Evolutionary conservation across 371 early-diverging fungal genomes (phyloP), one percentile per base, ranked within the genome.

Genomic region (Entomophthora muscae): DNA sequence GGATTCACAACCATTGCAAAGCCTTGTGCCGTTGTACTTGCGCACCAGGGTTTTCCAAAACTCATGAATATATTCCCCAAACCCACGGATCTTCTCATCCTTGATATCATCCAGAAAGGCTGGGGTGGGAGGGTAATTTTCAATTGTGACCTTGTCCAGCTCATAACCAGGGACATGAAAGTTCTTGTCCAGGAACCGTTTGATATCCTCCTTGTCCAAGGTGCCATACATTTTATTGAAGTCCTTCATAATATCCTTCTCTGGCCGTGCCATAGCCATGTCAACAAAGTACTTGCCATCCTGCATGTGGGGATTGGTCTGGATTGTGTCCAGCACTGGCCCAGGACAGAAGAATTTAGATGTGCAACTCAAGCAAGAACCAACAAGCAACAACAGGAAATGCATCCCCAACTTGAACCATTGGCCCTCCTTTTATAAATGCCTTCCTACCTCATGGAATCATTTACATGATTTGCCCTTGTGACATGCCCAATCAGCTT

Each of bases 31-130:
- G 55, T 26, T 54, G 56, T 73, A 75, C 32, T 70, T 61, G 63
- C 82, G 75, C 1, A 79, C 73, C 29, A 90, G 67, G 29, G 80
- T 76, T 3, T 66, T 65, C 89, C 88, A 88, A 31, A 74, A 75
- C 0, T 71, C 62, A 62, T 84, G 75, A 10, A 88, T 68, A 1
- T 62, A 61, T 3, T 62, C 55, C 0, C 75, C 74, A 71, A 84
- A 85, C 0, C 74, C 79, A 2, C 68, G 70, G 26, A 89, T 70
- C 1, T 72, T 66, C 2, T 68, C 64, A 65, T 84, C 73, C 0
- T 62, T 42, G 3, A 89, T 67, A 1, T 66, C 70, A 2, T 71
- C 32, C 10, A 87, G 70, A 69, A 85, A 82, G 3, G 51, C 5
- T 0, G 81, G 75, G 13, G 68, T 51, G 27, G 69, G 29, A 23